Conservation (phyloP, 805 yeast genomes). For the Schwanniomyces yamadae region DNA sequence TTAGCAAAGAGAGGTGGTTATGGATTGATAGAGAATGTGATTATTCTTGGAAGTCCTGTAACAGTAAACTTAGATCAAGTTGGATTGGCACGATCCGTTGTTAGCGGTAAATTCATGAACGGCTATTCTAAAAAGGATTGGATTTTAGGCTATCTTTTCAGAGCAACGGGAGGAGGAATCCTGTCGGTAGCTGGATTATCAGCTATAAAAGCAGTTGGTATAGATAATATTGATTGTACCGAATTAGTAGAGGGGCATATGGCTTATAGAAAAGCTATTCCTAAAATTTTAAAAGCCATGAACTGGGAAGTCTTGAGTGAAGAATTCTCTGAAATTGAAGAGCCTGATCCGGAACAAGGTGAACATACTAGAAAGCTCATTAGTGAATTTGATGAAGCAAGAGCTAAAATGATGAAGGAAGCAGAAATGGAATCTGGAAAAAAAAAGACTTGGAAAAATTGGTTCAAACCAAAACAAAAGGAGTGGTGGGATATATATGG, state of each 20-base stretch:
- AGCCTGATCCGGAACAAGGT: constrained; percentile 85
- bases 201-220: constrained; percentile 62
- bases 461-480: constrained; percentile 49
- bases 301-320: constrained; percentile 86
- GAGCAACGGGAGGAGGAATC: constrained; percentile 95
- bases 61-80: constrained; percentile 77
- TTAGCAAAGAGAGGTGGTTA: constrained; percentile 81
- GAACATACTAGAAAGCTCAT: constrained; percentile 82
- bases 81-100: constrained; percentile 76
- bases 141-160: constrained; percentile 90
- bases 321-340: constrained; percentile 93
- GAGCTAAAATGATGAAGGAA: constrained; percentile 55
- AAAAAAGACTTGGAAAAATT: constrained; percentile 47
- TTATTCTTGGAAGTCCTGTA: constrained; percentile 83
- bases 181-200: constrained; percentile 90
- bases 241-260: constrained; percentile 89
- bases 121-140: constrained; percentile 93
- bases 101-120: constrained; percentile 84
- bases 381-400: constrained; percentile 83
- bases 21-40: constrained; percentile 88
- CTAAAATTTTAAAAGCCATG: constrained; percentile 63
- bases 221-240: constrained; percentile 88
- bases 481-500: constrained; percentile 60
- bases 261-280: constrained; percentile 96
- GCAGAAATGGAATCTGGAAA: constrained; percentile 25